phyloP scores from a whole-genome alignment of 2,329 filamentous ascomycete genomes.

The Pseudogymnoascus sp. region DNA sequence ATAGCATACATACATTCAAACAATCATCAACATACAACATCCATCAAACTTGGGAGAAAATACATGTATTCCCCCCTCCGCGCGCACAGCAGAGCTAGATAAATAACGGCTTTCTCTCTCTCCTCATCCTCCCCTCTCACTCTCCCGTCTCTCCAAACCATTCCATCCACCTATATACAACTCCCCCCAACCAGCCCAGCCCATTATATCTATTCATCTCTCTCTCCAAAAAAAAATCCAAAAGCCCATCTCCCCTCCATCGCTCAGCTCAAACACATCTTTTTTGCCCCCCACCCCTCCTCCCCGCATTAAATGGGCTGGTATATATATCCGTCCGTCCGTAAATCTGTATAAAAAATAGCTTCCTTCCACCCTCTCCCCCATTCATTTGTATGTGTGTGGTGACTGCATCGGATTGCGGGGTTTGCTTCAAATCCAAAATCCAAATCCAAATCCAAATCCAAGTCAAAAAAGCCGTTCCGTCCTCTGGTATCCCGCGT shows the following conservation, averaged over 20 bases:
- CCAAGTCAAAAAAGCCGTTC: background rate
- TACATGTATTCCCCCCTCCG: background rate
- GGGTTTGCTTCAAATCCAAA: no score
- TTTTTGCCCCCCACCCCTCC: background rate
- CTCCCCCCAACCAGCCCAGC: background rate
- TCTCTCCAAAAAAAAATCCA: background rate
- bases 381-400: no score
- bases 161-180: background rate
- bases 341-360: background rate
- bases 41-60: background rate
- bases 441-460: background rate
- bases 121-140: no score
- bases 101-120: background rate
- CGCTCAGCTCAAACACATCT: no score
- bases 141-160: background rate
- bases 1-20: no score
- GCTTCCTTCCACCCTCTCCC: background rate
- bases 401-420: no score
- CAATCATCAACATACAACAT: no score
- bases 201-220: background rate
- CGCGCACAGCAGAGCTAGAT: background rate
- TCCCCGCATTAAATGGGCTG: background rate
- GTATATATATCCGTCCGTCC: background rate
- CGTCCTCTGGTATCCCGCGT: background rate
- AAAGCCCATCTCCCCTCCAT: background rate